Evolutionary conservation across 495 filamentous ascomycete species (phyloP).

Genomic region (Trichoderma gamsii): DNA sequence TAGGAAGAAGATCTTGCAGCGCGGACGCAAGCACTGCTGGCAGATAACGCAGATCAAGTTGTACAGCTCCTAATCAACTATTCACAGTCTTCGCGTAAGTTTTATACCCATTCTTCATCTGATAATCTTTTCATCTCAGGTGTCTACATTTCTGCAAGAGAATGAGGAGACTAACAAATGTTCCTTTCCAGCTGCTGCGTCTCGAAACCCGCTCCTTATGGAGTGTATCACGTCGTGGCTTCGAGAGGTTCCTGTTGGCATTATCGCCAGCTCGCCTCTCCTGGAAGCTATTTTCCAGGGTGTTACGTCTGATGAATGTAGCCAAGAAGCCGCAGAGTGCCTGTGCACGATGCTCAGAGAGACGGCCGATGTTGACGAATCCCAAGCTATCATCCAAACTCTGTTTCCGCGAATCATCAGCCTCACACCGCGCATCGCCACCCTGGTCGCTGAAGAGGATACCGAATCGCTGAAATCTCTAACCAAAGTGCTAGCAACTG

Average conservation of each 20-base stretch:
- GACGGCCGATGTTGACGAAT: slow-evolving; percentile 88
- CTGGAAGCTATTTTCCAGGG: slow-evolving; percentile 75
- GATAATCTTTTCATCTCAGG: background rate
- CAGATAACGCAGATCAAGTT: slow-evolving; percentile 83
- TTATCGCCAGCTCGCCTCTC: slow-evolving; percentile 79
- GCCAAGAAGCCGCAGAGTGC: slow-evolving; percentile 89
- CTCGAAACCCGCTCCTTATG: slow-evolving; percentile 82
- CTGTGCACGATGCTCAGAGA: slow-evolving; percentile 86
- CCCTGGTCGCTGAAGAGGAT: slow-evolving; percentile 73
- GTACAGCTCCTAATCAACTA: slow-evolving; percentile 81
- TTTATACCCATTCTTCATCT: background rate
- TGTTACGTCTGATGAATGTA: slow-evolving; percentile 65
- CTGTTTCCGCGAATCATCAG: slow-evolving; percentile 80
- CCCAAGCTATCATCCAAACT: slow-evolving; percentile 67
- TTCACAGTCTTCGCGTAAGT: slow-evolving; percentile 78
- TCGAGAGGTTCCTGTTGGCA: slow-evolving; percentile 76
- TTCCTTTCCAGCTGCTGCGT: slow-evolving; percentile 47
- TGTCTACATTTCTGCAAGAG: background rate
- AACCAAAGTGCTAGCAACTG: slow-evolving; percentile 84
- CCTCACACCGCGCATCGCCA: slow-evolving; percentile 69
- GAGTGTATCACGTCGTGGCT: slow-evolving; percentile 97
- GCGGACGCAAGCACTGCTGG: slow-evolving; percentile 80
- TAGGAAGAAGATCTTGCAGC: slow-evolving; percentile 88
- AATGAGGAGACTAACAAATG: slow-evolving; percentile 20
- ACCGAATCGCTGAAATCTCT: slow-evolving; percentile 81